Base-by-base conservation (phyloP, 345 rosid species). In the Kernera saxatilis region DNA sequence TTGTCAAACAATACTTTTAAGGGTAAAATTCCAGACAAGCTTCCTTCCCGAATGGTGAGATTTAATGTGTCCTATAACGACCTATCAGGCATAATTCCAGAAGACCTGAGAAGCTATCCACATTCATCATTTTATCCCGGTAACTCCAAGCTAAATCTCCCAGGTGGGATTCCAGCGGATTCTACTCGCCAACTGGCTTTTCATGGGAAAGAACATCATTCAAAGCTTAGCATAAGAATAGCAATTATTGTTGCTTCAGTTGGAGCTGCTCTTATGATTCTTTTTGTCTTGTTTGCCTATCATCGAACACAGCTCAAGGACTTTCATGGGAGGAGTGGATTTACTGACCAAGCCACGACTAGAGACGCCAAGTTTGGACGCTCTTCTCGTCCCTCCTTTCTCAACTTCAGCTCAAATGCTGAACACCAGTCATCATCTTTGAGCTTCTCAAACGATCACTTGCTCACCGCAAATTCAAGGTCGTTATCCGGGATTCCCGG, bases 391-490 rank as follows among this genome's bases (percentile, higher is more conserved):
- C 79, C 91, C 67, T 84, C 90, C 23, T 76, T 89, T 54, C 87
- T 88, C 77, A 86, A 85, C 64, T 86, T 88, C 79, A 84, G 85
- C 63, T 60, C 89, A 30, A 85, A 82, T 72, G 80, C 45, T 67
- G 92, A 74, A 70, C 79, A 77, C 11, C 88, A 81, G 6, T 83
- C 85, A 19, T 69, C 88, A 45, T 91, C 94, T 3, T 71, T 84
- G 79, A 88, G 97, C 78, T 91, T 91, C 78, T 93, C 98, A 19
- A 86, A 93, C 51, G 96, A 86, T 82, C 96, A 84, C 84, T 80
- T 93, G 82, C 94, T 93, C 76, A 84, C 91, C 48, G 55, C 94
- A 30, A 86, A 91, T 78, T 87, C 98, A 41, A 80, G 92, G 82
- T 85, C 97, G 29, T 80, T 93, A 64, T 86, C 93, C 0, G 92